Evolutionary conservation across 2,329 filamentous ascomycete species (phyloP).

Genomic region (Elsinoe arachidis): DNA sequence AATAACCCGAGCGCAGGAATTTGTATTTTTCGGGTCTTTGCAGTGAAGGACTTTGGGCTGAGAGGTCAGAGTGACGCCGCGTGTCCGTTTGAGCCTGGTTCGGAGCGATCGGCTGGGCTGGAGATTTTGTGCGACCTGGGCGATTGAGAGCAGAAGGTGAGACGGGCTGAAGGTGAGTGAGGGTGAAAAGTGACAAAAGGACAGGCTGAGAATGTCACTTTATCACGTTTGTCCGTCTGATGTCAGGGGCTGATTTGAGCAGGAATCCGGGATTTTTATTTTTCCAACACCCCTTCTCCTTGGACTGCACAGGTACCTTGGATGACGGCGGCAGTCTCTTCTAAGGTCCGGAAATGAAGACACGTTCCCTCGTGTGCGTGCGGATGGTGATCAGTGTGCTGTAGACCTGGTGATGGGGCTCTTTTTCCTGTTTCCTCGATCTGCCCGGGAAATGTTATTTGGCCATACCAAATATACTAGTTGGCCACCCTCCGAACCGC

Average conservation of each 20-base stretch:
- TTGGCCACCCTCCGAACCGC: too few relatives aligned
- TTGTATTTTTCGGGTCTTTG: not conserved
- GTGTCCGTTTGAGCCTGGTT: not conserved
- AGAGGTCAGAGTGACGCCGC: not conserved
- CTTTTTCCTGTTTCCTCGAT: not conserved
- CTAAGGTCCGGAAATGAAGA: not conserved
- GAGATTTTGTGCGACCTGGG: not conserved
- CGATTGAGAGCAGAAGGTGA: not conserved
- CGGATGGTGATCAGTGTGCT: not conserved
- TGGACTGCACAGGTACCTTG: too few relatives aligned
- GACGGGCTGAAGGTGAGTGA: not conserved
- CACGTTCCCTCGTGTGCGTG: not conserved
- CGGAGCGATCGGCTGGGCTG: not conserved
- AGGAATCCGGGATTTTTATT: not conserved
- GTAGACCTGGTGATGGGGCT: constrained; percentile 1
- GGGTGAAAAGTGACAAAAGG: not conserved
- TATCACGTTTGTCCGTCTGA: not conserved
- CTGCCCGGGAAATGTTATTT: too few relatives aligned
- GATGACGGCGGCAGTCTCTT: too few relatives aligned
- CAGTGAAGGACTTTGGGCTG: not conserved
- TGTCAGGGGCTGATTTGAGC: constrained; percentile 1
- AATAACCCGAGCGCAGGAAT: not conserved
- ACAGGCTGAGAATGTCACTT: not conserved
- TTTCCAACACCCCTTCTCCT: not conserved
- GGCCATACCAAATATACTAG: too few relatives aligned